Evolutionary conservation across 2,329 filamentous ascomycete genomes (phyloP).

Genomic region (Dryadomyces quercus-mongolicae): DNA sequence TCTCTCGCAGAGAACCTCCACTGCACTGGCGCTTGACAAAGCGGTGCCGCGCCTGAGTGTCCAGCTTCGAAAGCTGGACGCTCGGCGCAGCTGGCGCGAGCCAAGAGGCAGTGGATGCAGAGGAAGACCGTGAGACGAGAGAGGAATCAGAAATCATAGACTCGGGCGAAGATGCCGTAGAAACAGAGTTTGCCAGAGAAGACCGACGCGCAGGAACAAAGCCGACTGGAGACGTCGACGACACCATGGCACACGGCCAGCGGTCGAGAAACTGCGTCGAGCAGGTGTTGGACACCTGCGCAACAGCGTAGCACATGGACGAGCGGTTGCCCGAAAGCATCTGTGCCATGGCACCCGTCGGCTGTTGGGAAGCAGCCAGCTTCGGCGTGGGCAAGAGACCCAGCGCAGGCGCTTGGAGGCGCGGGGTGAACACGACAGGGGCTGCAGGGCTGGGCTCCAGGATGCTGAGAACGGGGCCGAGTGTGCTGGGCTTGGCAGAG

Average conservation of each 20-base stretch:
- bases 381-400: constrained; percentile 47
- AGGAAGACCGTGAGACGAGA: constrained; percentile 50
- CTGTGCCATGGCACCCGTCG: constrained; percentile 32
- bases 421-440: constrained; percentile 26
- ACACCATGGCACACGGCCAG: constrained; percentile 28
- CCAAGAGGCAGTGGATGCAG: constrained; percentile 48
- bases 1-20: constrained; percentile 8
- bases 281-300: constrained; percentile 35
- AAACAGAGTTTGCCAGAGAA: constrained; percentile 51
- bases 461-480: constrained; percentile 25
- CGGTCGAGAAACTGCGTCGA: constrained; percentile 39
- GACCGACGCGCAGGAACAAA: constrained; percentile 42
- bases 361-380: constrained; percentile 45
- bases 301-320: constrained; percentile 51
- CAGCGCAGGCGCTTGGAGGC: constrained; percentile 37
- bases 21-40: constrained; percentile 42
- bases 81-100: constrained; percentile 48
- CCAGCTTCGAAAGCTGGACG: constrained; percentile 31
- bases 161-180: constrained; percentile 52
- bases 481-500: constrained; percentile 24
- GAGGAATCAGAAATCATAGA: constrained; percentile 55
- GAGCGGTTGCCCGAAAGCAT: constrained; percentile 32
- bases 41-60: constrained; percentile 52
- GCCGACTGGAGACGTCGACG: constrained; percentile 39
- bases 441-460: constrained; percentile 36